Percentiles rank a stretch among this genome's conserved stretches.
phyloP scores from a whole-genome alignment of 1,139 yeast species.

The Pichia sp. region DNA sequence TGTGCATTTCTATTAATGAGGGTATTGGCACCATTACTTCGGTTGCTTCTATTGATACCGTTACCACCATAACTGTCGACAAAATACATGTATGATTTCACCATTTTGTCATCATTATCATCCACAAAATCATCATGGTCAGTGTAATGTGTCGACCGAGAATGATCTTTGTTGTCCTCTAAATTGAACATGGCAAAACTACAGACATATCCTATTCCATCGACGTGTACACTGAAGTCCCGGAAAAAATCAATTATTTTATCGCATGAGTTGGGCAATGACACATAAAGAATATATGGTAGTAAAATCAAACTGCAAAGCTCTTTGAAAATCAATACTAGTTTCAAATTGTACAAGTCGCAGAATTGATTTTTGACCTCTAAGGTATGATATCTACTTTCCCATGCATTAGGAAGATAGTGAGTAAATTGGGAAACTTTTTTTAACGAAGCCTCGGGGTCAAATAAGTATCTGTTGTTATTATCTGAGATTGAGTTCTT shows the following conservation, averaged over 20 bases:
- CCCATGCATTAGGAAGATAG: slow-evolving; percentile 84
- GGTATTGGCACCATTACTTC: slow-evolving; percentile 16
- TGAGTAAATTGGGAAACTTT: slow-evolving; percentile 85
- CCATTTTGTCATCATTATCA: slow-evolving; percentile 80
- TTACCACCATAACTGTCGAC: slow-evolving; percentile 66
- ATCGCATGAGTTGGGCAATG: slow-evolving; percentile 68
- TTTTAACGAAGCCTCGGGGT: slow-evolving; percentile 79
- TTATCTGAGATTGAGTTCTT: slow-evolving; percentile 42
- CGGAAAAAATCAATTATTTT: slow-evolving; percentile 83
- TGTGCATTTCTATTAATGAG: not conserved
- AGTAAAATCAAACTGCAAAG: slow-evolving; percentile 74
- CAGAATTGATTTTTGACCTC: slow-evolving; percentile 81
- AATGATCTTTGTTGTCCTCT: slow-evolving; percentile 49
- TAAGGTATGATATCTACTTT: slow-evolving; percentile 74
- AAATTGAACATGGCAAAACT: slow-evolving; percentile 89
- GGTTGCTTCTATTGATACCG: slow-evolving; percentile 14
- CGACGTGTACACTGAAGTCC: slow-evolving; percentile 84
- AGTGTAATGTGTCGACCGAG: slow-evolving; percentile 43
- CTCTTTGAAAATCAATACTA: slow-evolving; percentile 71
- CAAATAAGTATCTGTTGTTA: slow-evolving; percentile 55
- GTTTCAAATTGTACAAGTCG: slow-evolving; percentile 65
- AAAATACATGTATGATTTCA: slow-evolving; percentile 82
- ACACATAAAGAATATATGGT: slow-evolving; percentile 84
- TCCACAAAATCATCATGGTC: slow-evolving; percentile 30
- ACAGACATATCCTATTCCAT: slow-evolving; percentile 92